Base-by-base conservation (phyloP, 2,329 filamentous ascomycete genomes). In the Diaporthe ampelina region DNA sequence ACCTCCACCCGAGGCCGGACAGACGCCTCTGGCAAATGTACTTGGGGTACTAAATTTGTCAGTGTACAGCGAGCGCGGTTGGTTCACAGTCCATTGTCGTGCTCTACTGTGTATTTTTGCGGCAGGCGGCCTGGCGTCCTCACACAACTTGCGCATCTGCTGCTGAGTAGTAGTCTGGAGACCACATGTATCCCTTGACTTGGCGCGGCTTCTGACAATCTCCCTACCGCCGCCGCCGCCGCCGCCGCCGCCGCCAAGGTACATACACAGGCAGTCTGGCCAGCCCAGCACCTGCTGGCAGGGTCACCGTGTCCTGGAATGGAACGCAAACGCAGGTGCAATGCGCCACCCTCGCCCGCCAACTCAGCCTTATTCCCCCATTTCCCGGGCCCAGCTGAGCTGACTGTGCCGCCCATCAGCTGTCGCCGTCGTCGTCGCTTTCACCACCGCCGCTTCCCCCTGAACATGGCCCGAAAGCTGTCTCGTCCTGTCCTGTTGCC, bases 301-400 rank as follows among this genome's bases (percentile, higher is more conserved):
- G 45, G 61, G 61, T 37, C 61, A 37, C 61, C 45, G 19, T 32
- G 61, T 45, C 37, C 7, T 67, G 61, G 61, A 37, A 24, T 50
- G 61, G 45, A 52, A 67, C 45, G 61, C 63, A 40, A 52, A 67
- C 45, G 61, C 63, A 40, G 52, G 48, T 54, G 63, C 48, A 68
- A 68, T 68, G 63, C 63, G 63, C 63, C 63, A 68, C 48, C 63
- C n/a, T 68, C 63, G 63, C 45, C 48, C 48, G 48, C 63, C 63
- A 68, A 54, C 63, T 67, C 63, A 67, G 63, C 63, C 63, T 67
- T 67, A 52, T 67, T 67, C 24, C 43, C 40, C 59, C 13, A 35
- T 35, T 35, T 67, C 45, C 63, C 32, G n/a, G n/a, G 17, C 48
- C 45, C 32, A 21, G 54, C 45, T 67, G 29, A 26, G 63, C 63